Percentiles rank a stretch among this genome's conserved stretches.
These are phyloP conservation scores for Monilinia aucupariae DNA, from an alignment of 2,329 filamentous ascomycete species.

Conservation along the genomic window DNA sequence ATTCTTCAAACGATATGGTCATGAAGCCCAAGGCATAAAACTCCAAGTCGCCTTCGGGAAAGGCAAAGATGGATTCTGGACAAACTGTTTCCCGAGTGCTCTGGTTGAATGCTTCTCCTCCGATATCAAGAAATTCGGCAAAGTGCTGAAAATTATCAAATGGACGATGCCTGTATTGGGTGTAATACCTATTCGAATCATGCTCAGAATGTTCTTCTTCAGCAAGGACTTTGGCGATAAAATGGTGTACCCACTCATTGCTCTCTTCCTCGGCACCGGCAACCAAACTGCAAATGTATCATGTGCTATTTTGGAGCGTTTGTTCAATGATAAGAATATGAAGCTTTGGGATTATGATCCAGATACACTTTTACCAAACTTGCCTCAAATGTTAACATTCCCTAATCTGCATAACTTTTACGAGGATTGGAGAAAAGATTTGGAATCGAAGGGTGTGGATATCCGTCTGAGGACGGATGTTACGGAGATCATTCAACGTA, in stretches of 20 bases:
- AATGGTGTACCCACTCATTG: slow-evolving; percentile 66
- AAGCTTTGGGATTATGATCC: slow-evolving; percentile 55
- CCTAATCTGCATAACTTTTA: slow-evolving; percentile 59
- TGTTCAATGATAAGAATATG: slow-evolving; percentile 55
- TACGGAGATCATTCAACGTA: slow-evolving; percentile 46
- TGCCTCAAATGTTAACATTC: slow-evolving; percentile 62
- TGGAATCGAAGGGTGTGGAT: slow-evolving; percentile 50
- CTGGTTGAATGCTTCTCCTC: slow-evolving; percentile 50
- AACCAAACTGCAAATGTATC: slow-evolving; percentile 70
- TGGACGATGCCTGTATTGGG: slow-evolving; percentile 57
- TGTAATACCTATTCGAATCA: slow-evolving; percentile 56
- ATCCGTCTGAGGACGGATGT: slow-evolving; percentile 54
- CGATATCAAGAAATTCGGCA: slow-evolving; percentile 50
- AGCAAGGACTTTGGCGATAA: slow-evolving; percentile 64
- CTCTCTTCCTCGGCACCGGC: slow-evolving; percentile 65
- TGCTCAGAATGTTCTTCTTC: slow-evolving; percentile 65
- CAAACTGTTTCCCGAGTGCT: slow-evolving; percentile 57
- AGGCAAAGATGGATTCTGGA: slow-evolving; percentile 55
- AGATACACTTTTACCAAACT: slow-evolving; percentile 50
- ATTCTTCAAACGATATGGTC: slow-evolving; percentile 54
- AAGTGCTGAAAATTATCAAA: slow-evolving; percentile 42
- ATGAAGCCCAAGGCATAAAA: slow-evolving; percentile 52
- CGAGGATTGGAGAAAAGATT: slow-evolving; percentile 50
- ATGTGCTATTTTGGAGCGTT: slow-evolving; percentile 57
- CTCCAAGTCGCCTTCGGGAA: slow-evolving; percentile 61